These are phyloP conservation scores for Vigna reflexopilosa DNA, from an alignment of 306 rosid genomes.

Conservation along the genomic window DNA sequence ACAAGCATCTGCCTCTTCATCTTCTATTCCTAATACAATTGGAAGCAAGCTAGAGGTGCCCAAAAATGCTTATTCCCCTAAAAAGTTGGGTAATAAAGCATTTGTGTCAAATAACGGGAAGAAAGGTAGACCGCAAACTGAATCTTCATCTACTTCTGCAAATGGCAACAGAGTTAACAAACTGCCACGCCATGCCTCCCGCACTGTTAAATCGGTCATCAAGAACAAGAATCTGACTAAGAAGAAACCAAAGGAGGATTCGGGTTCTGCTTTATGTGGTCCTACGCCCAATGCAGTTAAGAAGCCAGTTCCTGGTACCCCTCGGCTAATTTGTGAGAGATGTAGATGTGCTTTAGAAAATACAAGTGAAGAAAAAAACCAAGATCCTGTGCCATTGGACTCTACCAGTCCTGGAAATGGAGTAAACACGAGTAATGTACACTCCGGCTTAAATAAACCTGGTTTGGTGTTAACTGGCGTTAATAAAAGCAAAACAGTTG, in stretches of 20 bases:
- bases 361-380: slow-evolving; percentile 53
- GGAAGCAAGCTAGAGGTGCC: slow-evolving; percentile 51
- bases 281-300: slow-evolving; percentile 56
- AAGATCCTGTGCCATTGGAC: slow-evolving; percentile 45
- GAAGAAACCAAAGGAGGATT: slow-evolving; percentile 74
- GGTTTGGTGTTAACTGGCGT: slow-evolving; percentile 48
- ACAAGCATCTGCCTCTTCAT: slow-evolving; percentile 44
- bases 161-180: slow-evolving; percentile 63
- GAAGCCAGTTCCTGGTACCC: slow-evolving; percentile 55
- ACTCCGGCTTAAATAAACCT: slow-evolving; percentile 52
- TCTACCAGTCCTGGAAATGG: slow-evolving; percentile 49
- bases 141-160: slow-evolving; percentile 59
- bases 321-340: slow-evolving; percentile 76
- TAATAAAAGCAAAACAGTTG: slow-evolving; percentile 51
- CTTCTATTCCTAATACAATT: slow-evolving; percentile 42
- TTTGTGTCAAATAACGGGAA: slow-evolving; percentile 53
- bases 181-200: slow-evolving; percentile 61
- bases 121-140: slow-evolving; percentile 71
- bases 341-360: slow-evolving; percentile 72
- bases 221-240: slow-evolving; percentile 72
- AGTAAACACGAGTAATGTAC: slow-evolving; percentile 48
- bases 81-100: slow-evolving; percentile 62
- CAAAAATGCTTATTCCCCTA: slow-evolving; percentile 52
- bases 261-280: slow-evolving; percentile 56
- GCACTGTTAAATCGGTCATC: slow-evolving; percentile 65